A percentile compares a stretch with the other conserved stretches of the same genome.
These are phyloP conservation scores for Sclerotinia sclerotiorum DNA, from an alignment of 2,329 filamentous ascomycete species.

Conservation along the genomic window DNA sequence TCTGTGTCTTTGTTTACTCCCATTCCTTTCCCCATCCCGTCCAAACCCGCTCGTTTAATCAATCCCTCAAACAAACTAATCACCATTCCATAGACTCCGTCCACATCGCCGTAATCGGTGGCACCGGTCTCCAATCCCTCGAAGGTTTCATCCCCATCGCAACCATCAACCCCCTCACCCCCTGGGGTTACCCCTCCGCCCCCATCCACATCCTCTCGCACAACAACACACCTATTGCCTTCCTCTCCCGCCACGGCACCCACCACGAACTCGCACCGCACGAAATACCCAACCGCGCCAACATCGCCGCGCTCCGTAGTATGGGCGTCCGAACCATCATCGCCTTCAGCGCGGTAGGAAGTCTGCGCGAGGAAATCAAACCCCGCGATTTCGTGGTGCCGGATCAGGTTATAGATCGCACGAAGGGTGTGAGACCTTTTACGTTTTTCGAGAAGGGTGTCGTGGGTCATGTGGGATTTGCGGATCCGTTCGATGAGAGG, in stretches of 20 bases:
- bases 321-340: constrained; percentile 89
- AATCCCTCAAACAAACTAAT: neutral
- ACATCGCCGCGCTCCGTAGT: constrained; percentile 93
- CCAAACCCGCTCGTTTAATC: neutral
- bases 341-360: constrained; percentile 93
- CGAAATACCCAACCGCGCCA: constrained; percentile 91
- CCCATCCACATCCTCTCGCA: constrained; percentile 87
- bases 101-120: constrained; percentile 86
- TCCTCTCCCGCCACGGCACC: constrained; percentile 87
- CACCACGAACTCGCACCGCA: constrained; percentile 90
- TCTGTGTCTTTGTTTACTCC: too few species aligned
- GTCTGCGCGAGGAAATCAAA: constrained; percentile 86
- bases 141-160: constrained; percentile 85
- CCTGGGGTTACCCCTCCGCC: constrained; percentile 79
- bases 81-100: constrained; percentile 57
- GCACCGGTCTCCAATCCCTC: constrained; percentile 86
- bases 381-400: constrained; percentile 96
- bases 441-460: constrained; percentile 94
- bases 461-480: constrained; percentile 92
- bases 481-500: constrained; percentile 84
- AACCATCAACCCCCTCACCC: constrained; percentile 72
- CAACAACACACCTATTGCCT: constrained; percentile 78
- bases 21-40: neutral
- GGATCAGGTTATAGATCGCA: constrained; percentile 95
- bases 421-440: constrained; percentile 84